These are phyloP conservation scores for Trichoderma polysporum DNA, from an alignment of 2,329 filamentous ascomycete genomes.

Conservation along the genomic window DNA sequence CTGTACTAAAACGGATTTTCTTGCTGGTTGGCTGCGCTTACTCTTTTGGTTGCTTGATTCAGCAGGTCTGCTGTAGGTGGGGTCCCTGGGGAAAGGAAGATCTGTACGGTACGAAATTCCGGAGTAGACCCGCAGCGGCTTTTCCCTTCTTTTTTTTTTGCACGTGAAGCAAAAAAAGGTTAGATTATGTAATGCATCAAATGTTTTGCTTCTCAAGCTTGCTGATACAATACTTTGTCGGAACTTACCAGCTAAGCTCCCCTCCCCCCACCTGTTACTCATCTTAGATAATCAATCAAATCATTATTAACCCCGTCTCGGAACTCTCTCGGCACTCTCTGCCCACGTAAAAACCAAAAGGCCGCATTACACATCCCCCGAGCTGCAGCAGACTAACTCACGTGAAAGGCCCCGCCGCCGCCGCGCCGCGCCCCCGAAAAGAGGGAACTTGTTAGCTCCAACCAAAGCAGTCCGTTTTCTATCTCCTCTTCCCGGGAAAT, in stretches of 20 bases:
- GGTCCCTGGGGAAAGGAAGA: not conserved
- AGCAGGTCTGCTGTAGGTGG: not conserved
- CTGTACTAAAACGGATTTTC: too few relatives aligned
- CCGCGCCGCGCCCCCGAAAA: not conserved
- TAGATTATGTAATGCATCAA: not conserved
- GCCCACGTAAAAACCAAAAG: too few relatives aligned
- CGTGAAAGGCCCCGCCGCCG: not conserved
- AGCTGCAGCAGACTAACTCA: slow-evolving; percentile 5
- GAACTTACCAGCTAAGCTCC: too few relatives aligned
- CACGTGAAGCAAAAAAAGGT: not conserved
- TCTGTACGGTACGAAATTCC: not conserved
- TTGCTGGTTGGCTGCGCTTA: too few relatives aligned
- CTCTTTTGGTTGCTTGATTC: too few relatives aligned
- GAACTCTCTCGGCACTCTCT: not conserved
- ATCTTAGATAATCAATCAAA: not conserved
- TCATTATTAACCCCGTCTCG: too few relatives aligned
- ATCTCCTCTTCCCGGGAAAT: slow-evolving; percentile 19
- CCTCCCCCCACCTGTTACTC: not conserved
- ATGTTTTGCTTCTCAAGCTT: too few relatives aligned
- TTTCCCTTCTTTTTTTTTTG: not conserved
- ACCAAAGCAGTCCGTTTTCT: not conserved
- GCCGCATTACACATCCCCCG: too few relatives aligned
- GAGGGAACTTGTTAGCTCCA: not conserved
- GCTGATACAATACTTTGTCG: too few relatives aligned
- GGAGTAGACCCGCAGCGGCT: slow-evolving; percentile 8